Evolutionary conservation across 202 grass and related monocot species (phyloP), one percentile per base, ranked within the genome.

Genomic region (Brachypodium distachyon): DNA sequence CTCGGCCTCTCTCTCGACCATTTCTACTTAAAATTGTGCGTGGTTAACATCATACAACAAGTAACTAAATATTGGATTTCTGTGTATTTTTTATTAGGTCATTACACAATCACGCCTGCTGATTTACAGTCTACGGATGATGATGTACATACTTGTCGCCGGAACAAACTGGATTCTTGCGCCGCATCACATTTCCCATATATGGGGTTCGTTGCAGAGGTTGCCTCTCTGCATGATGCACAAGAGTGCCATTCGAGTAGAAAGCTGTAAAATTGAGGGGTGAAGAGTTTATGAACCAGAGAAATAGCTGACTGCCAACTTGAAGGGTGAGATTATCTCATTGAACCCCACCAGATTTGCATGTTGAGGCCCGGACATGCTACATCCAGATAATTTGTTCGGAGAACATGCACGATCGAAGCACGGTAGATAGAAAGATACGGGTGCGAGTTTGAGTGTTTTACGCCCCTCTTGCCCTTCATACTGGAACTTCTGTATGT

Each of bases 101-200:
- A 77, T 64, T 76, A 10, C 14, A 61, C 67, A 16, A 72, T 81
- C 38, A 69, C 17, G n/a, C 47, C 41, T 49, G 55, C 33, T 32
- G 73, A 39, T 66, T 29, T 61, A 67, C 62, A 67, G 36, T 64
- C 31, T 14, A 53, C 10, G 7, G 48, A 65, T 21, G 53, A 23
- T 58, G 29, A 54, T 86, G 54, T 77, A 70, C 63, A 77, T 88
- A 57, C 25, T 13, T 76, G 31, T 39, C 32, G 68, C 28, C 33
- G 54, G 32, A 27, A 39, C 46, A 34, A 80, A 80, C 11, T 21
- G 46, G 32, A 33, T 4, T 61, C 18, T 22, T n/a, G 9, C 23
- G 1, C 4, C 21, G 5, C 46, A 18, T 60, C 14, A 44, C 41
- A 74, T 61, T 71, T 28, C 55, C 54, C 26, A 12, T 27, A 38